A percentile compares a stretch with the other conserved stretches of the same genome.
Evolutionary conservation across 495 filamentous ascomycete species (phyloP).

Genomic region (Rhypophila decipiens): DNA sequence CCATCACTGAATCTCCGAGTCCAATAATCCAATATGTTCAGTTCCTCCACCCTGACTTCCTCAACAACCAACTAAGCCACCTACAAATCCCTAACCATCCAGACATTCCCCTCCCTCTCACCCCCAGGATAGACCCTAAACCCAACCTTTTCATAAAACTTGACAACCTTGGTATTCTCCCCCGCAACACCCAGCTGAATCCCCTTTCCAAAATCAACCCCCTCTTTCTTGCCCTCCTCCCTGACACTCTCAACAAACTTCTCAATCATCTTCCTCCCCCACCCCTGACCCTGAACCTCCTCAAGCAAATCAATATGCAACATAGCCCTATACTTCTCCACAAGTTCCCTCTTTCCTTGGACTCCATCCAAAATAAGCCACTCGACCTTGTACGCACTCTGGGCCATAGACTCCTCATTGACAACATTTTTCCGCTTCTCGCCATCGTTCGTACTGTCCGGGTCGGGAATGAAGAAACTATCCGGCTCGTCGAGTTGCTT

Average conservation of each 20-base stretch:
- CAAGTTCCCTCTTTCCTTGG: conserved; percentile 24
- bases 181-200: conserved; percentile 30
- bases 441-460: conserved; percentile 3
- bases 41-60: too few species aligned
- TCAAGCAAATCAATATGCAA: conserved; percentile 39
- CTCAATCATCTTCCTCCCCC: conserved; percentile 31
- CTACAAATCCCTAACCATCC: conserved; percentile 34
- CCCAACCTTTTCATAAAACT: conserved; percentile 36
- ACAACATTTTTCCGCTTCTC: conserved; percentile 18
- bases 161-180: conserved; percentile 38
- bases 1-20: too few species aligned
- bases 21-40: too few species aligned
- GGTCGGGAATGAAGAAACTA: conserved; percentile 9
- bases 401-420: conserved; percentile 23
- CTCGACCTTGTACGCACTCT: conserved; percentile 28
- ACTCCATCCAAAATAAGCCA: conserved; percentile 27
- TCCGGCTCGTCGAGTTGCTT: conserved; percentile 15
- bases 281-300: conserved; percentile 27
- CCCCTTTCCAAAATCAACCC: conserved; percentile 23
- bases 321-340: conserved; percentile 25
- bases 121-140: conserved; percentile 29
- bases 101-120: conserved; percentile 28
- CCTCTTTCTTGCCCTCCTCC: conserved; percentile 20
- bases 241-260: conserved; percentile 28
- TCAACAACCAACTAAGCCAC: neutral